Evolutionary conservation across 2,329 filamentous ascomycete genomes (phyloP).

Genomic region (Thielaviopsis punctulata): DNA sequence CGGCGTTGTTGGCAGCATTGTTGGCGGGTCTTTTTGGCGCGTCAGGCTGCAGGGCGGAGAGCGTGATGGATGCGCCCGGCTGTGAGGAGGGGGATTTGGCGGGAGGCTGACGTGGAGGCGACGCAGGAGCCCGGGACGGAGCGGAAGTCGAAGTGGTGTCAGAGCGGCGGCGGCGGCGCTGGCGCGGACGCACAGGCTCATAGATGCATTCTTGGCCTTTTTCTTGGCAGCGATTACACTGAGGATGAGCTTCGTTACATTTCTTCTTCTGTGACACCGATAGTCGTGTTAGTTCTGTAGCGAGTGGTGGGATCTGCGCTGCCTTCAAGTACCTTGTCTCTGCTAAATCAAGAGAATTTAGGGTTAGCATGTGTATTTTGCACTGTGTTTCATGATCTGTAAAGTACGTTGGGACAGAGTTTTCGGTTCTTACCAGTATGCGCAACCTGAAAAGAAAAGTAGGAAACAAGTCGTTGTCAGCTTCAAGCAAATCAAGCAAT

Average conservation of each 20-base stretch:
- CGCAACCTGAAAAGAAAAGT: conserved; percentile 4
- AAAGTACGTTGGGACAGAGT: not conserved
- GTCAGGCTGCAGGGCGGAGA: not conserved
- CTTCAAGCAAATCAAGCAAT: not conserved
- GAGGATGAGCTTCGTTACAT: conserved; percentile 35
- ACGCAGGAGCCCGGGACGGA: not conserved
- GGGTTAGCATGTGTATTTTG: not conserved
- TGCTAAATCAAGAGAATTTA: conserved; percentile 3
- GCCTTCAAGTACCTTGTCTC: conserved; percentile 9
- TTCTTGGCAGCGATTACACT: conserved; percentile 33
- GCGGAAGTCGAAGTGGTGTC: not conserved
- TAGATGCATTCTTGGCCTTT: conserved; percentile 32
- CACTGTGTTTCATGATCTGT: conserved; percentile 10
- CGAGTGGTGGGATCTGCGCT: not conserved
- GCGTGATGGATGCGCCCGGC: not conserved
- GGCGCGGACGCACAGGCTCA: conserved; percentile 27
- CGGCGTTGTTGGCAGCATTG: not conserved
- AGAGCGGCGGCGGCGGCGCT: conserved; percentile 18
- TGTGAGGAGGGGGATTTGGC: not conserved
- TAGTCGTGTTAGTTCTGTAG: not conserved
- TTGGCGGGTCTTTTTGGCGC: conserved; percentile 1
- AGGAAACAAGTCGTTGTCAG: not conserved
- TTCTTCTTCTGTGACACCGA: conserved; percentile 35
- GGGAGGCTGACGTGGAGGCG: not conserved
- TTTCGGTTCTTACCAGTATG: conserved; percentile 7